Evolutionary conservation across 176 grass and related monocot genomes (phyloP).

Genomic region (Lolium perenne): DNA sequence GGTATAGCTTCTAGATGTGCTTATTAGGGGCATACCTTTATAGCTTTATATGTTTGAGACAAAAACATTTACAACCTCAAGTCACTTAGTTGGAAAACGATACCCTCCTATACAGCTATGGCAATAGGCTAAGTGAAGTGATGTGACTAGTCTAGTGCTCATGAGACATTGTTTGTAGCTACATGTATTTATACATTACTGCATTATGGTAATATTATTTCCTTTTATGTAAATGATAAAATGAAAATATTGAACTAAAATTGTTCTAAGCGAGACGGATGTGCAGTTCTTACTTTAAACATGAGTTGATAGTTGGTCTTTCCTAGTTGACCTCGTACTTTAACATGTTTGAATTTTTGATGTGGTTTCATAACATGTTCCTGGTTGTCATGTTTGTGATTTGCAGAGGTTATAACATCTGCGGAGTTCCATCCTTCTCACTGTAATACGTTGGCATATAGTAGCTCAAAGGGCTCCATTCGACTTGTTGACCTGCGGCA

Average conservation of each 20-base stretch:
- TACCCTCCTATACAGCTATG: background rate
- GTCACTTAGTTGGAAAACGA: background rate
- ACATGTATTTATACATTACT: conserved; percentile 9
- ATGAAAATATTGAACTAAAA: conserved; percentile 8
- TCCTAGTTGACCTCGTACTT: conserved; percentile 3
- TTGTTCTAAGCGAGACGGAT: background rate
- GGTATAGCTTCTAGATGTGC: conserved; percentile 55
- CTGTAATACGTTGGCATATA: conserved; percentile 88
- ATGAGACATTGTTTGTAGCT: background rate
- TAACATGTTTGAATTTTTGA: conserved; percentile 19
- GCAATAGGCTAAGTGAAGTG: background rate
- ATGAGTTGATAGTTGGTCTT: background rate
- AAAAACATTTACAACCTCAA: conserved; percentile 27
- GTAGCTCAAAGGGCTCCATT: conserved; percentile 94
- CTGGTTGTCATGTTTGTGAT: conserved; percentile 44
- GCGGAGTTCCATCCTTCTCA: conserved; percentile 87
- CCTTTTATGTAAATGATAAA: conserved; percentile 20
- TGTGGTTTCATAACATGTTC: conserved; percentile 29
- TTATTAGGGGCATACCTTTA: conserved; percentile 23
- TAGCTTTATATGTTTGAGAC: conserved; percentile 16
- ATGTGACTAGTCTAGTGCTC: conserved; percentile 14
- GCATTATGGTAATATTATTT: conserved; percentile 20
- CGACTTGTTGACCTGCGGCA: conserved; percentile 90
- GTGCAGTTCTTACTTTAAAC: conserved; percentile 32
- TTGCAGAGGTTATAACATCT: conserved; percentile 95